Base-by-base conservation (phyloP, 1,284 basidiomycete genomes). In the Tylopilus sp. region DNA sequence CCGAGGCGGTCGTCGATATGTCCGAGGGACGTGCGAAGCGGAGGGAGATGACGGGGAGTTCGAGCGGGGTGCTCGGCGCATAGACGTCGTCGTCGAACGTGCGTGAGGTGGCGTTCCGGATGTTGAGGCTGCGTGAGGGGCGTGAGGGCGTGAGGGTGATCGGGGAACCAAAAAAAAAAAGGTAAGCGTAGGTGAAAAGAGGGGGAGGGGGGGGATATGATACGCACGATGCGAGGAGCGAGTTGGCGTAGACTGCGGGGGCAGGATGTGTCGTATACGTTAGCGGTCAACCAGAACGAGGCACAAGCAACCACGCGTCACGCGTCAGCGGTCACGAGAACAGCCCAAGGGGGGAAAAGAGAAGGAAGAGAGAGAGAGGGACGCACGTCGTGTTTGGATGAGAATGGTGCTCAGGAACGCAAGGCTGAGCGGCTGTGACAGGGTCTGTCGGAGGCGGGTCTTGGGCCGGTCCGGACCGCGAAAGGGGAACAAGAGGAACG, bases 211-310 rank as follows among this genome's bases (percentile, higher is more conserved):
- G 1, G 23, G n/a, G 28, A 25, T 7, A 25, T 8, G 25, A 25
- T 6, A 53, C 61, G 41, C 26, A 66, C 62, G 62, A 64, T 35
- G 60, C 53, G 25, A 64, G 58, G 30, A 64, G 58, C 16, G 62
- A 65, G 41, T 64, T 64, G 42, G 62, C 60, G 8, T 64, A 64
- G 11, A 64, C 62, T 49, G 35, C 5, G 18, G 8, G 3, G 21
- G 18, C 10, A n/a, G 5, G 3, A 12, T 30, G 4, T 30, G 10
- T 11, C 13, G 10, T 13, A 30, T 1, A 25, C 7, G 25, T 7
- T 7, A 25, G 2, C 25, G 25, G 8, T 25, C 25, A 8, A n/a
- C 25, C 6, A 7, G 25, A 25, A 25, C 25, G 25, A 25, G 25
- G 25, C 7, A 6, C 25, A 8, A 25, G 25, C 7, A 30, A 6